A percentile compares a stretch with the other conserved stretches of the same genome.
Evolutionary conservation across 2,329 filamentous ascomycete genomes (phyloP).

Genomic region (Xylariaceae sp.): DNA sequence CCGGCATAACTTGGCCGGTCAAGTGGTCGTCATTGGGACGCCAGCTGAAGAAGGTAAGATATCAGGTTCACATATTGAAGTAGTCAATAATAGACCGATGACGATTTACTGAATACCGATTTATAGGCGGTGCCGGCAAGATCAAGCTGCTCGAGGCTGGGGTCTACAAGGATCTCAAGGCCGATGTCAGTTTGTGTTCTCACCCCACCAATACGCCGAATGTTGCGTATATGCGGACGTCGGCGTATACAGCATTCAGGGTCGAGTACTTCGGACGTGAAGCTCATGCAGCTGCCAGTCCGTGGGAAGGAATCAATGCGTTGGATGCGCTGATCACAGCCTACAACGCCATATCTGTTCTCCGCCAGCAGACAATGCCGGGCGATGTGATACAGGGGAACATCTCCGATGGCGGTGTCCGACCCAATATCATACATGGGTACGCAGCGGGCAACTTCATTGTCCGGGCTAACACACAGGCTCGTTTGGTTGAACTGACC

Average conservation of each 20-base stretch:
- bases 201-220: slow-evolving; percentile 42
- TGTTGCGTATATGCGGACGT: slow-evolving; percentile 46
- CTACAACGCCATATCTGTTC: slow-evolving; percentile 44
- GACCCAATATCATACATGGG: slow-evolving; percentile 53
- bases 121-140: slow-evolving; percentile 44
- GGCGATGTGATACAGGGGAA: slow-evolving; percentile 47
- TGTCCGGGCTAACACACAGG: slow-evolving; percentile 31
- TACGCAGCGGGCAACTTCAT: slow-evolving; percentile 34
- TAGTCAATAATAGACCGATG: background rate
- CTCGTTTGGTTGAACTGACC: slow-evolving; percentile 37
- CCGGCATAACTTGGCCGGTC: slow-evolving; percentile 38
- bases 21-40: slow-evolving; percentile 45
- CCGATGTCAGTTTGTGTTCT: slow-evolving; percentile 37
- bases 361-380: slow-evolving; percentile 52
- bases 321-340: slow-evolving; percentile 50
- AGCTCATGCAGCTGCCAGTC: slow-evolving; percentile 52
- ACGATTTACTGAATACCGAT: slow-evolving; percentile 5
- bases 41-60: slow-evolving; percentile 46
- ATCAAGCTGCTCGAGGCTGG: slow-evolving; percentile 41
- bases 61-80: background rate
- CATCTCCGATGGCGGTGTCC: slow-evolving; percentile 48
- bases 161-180: slow-evolving; percentile 38
- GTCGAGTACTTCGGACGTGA: slow-evolving; percentile 50
- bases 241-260: slow-evolving; percentile 45
- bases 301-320: slow-evolving; percentile 56